Conservation (phyloP, 2,329 filamentous ascomycete species). For the Phyllosticta citrichinensis region DNA sequence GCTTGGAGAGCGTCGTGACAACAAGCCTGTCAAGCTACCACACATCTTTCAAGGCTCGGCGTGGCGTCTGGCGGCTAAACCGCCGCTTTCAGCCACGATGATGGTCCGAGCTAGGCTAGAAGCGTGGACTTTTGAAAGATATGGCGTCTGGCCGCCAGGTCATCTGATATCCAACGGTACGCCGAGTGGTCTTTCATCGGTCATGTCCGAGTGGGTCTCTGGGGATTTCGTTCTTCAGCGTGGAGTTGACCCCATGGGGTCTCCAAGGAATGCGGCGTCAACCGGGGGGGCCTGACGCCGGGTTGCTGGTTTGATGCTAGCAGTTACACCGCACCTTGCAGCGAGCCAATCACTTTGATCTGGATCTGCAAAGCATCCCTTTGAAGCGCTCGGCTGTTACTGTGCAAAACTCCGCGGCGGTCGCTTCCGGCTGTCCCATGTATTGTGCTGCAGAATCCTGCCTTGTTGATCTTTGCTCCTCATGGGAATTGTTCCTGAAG, state of each 20-base stretch:
- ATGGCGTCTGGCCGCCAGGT: not conserved
- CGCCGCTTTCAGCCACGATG: not conserved
- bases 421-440: not conserved
- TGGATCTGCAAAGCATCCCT: not conserved
- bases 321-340: not conserved
- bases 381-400: not conserved
- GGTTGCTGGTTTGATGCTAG: constrained; percentile 6
- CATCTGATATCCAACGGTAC: not conserved
- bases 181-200: not conserved
- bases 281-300: not conserved
- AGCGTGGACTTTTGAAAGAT: not conserved
- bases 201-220: not conserved
- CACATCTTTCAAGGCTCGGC: not conserved
- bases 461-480: not conserved
- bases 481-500: not conserved
- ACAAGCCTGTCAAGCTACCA: not conserved
- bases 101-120: not conserved
- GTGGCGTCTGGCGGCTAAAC: not conserved
- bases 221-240: not conserved
- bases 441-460: not conserved
- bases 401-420: not conserved
- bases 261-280: not conserved
- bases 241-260: not conserved
- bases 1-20: not conserved
- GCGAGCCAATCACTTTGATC: not conserved